Evolutionary conservation across 192 early-diverging fungal genomes (phyloP), one percentile per base, ranked within the genome.

Genomic region (Backusella tarrabulga): DNA sequence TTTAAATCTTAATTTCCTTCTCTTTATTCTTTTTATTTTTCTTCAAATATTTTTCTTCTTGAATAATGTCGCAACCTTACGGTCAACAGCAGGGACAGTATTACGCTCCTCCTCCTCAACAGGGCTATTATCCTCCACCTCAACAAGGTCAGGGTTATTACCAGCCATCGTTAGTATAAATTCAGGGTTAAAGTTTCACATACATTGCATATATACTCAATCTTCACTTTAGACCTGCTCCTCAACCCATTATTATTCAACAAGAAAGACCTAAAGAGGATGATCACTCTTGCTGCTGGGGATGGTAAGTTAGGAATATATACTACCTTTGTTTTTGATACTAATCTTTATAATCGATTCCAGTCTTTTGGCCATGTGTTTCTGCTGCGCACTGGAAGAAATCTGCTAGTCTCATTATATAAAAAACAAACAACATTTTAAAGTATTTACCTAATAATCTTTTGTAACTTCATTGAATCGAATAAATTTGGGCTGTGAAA

Each of bases 221-320:
- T 41, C 1, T 35, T n/a, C 26, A 11, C 32, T 34, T 29, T 71
- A 72, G 70, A 34, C 77, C 77, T 34, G 72, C 72, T 35, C 77
- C 77, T 38, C 77, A 79, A 26, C 73, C 77, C 34, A 56, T 79
- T 46, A 68, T 74, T 40, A 46, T 74, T 36, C 77, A 73, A 32
- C 42, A 78, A 21, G 60, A 67, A 54, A 42, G 38, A 69, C 77
- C 35, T 23, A 44, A 69, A 52, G 17, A 44, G 29, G 41, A 74
- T 50, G 32, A 42, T 29, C 23, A 73, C 23, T 63, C 54, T 40
- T 69, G 73, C 23, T 79, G 77, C 29, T 74, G 60, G 71, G 77
- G 77, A 50, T 79, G 77, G 76, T 77, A 77, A 77, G n/a, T 35
- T 34, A 54, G 17, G 14, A 29, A 23, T 11, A 50, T 15, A 2